Evolutionary conservation across 805 yeast genomes (phyloP), one percentile per base, ranked within the genome.

Genomic region (Ogataea ramenticola): DNA sequence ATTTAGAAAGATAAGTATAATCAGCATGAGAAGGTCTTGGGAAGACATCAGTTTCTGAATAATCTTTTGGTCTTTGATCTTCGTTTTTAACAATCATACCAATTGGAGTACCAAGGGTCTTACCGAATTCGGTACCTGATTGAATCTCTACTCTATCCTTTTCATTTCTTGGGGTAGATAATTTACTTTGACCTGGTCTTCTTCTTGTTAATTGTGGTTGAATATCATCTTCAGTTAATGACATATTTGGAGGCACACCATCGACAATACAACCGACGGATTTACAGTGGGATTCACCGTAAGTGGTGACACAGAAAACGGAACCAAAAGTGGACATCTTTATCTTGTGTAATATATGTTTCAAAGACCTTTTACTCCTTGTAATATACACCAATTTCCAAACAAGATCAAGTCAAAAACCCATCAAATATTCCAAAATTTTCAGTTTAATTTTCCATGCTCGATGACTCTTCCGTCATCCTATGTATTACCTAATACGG

Each of bases 11-110:
- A 67, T 93, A 93, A 20, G 99, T 93, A 75, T 74, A 89, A 66
- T 93, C 99, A 17, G 99, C 98, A 66, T 93, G 99, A 27, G 96
- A 86, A 24, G 99, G 99, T 66, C 99, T 81, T 54, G 99, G 99
- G 70, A 80, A 93, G 52, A 84, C 74, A 62, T 90, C 98, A 66
- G 95, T 93, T 59, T 91, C 98, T 22, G 86, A 76, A 73, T 93
- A 93, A 66, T 93, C 99, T 52, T 88, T 80, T 12, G 99, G 99
- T 61, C 98, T 79, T 64, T 93, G 99, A 68, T 93, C 99, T 69
- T 93, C 89, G 65, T 93, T 93, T 57, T 74, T 74, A 20, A 93
- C 95, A 45, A 90, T 60, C 96, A 93, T 87, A 11, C 86, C 97
- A 47, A 93, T 86, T 22, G 99, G 98, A 29, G 96, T 86, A 32